phyloP scores from a whole-genome alignment of 345 rosid genomes.

The Orychophragmus violaceus region DNA sequence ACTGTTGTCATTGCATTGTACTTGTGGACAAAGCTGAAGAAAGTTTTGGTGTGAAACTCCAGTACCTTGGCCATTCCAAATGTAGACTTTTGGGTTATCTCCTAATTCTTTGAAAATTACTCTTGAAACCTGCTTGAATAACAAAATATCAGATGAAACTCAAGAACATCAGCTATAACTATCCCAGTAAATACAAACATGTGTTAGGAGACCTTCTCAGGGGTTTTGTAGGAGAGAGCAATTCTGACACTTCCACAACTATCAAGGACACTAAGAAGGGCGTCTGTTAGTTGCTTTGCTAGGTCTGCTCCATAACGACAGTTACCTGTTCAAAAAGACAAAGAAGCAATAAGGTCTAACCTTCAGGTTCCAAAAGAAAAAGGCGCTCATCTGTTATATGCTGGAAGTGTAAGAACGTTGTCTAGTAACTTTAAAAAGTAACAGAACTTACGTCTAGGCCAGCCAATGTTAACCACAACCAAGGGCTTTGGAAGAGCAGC shows the following conservation, averaged over 20 bases:
- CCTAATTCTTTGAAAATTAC: slow-evolving; percentile 61
- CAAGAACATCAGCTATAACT: not conserved
- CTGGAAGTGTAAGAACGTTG: not conserved
- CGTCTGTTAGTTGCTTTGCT: slow-evolving; percentile 66
- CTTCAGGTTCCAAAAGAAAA: not conserved
- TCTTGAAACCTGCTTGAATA: slow-evolving; percentile 50
- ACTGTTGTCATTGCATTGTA: not conserved
- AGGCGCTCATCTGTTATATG: not conserved
- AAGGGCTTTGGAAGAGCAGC: slow-evolving; percentile 87
- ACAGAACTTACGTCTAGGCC: slow-evolving; percentile 65
- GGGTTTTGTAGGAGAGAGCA: slow-evolving; percentile 76
- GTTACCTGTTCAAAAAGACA: slow-evolving; percentile 38
- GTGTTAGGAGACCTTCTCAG: slow-evolving; percentile 57
- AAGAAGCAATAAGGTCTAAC: not conserved
- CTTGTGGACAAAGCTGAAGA: not conserved
- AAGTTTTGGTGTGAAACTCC: not conserved
- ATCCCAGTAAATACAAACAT: not conserved
- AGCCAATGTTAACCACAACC: slow-evolving; percentile 85
- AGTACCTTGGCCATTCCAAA: slow-evolving; percentile 92
- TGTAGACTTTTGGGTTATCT: slow-evolving; percentile 71
- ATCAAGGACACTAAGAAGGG: slow-evolving; percentile 48
- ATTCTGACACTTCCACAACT: slow-evolving; percentile 85
- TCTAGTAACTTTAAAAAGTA: slow-evolving; percentile 13
- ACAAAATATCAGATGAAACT: not conserved
- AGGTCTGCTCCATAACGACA: slow-evolving; percentile 86